Conservation (phyloP, 176 grass and related monocot genomes). For the Poa annua region DNA sequence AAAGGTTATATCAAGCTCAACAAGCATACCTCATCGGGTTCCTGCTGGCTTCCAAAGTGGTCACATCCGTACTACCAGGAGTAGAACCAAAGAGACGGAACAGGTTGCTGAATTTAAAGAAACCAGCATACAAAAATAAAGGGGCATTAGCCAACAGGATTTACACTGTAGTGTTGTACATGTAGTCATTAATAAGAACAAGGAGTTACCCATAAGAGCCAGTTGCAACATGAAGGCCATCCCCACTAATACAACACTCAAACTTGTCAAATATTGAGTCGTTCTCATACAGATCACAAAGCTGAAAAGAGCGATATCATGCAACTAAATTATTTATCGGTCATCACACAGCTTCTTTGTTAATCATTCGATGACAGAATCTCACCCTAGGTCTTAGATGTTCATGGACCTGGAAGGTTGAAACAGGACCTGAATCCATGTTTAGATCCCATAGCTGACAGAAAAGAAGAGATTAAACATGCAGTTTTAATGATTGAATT, state of each 20-base stretch:
- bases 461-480: constrained; percentile 5
- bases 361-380: constrained; percentile 39
- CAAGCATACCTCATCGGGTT: constrained; percentile 85
- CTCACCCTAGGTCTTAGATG: constrained; percentile 85
- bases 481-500: background rate
- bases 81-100: constrained; percentile 83
- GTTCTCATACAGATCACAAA: constrained; percentile 95
- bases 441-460: constrained; percentile 93
- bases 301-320: constrained; percentile 55
- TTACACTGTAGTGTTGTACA: constrained; percentile 10
- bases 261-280: constrained; percentile 99
- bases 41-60: constrained; percentile 90
- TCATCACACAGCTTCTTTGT: constrained; percentile 18
- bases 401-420: constrained; percentile 93
- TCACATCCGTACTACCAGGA: constrained; percentile 68
- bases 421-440: constrained; percentile 94
- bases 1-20: constrained; percentile 9
- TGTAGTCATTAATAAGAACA: constrained; percentile 30
- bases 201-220: constrained; percentile 89
- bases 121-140: constrained; percentile 18
- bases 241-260: constrained; percentile 88
- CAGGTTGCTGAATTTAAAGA: constrained; percentile 71
- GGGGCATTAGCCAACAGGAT: constrained; percentile 32
- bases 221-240: constrained; percentile 82
- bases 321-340: constrained; percentile 28